These are phyloP conservation scores for Funneliformis mosseae DNA, from an alignment of 192 early-diverging fungal genomes.

Conservation along the genomic window DNA sequence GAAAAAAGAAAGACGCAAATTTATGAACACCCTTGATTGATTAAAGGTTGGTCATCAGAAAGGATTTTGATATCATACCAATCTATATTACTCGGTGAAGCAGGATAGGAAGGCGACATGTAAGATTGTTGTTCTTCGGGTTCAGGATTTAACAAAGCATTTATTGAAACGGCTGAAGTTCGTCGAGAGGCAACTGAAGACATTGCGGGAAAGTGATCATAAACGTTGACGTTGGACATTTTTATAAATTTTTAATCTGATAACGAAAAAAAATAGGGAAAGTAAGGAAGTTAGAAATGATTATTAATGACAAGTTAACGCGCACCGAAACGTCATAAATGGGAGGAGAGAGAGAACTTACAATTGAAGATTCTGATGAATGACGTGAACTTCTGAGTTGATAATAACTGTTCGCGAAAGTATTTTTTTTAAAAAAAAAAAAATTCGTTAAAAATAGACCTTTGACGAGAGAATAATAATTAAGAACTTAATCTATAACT, in stretches of 20 bases:
- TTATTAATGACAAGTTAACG: no score
- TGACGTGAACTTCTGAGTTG: no score
- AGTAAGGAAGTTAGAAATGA: no score
- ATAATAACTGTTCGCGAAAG: no score
- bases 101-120: no score
- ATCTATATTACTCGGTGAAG: background rate
- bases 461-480: no score
- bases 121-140: background rate
- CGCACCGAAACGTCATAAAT: no score
- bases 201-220: background rate
- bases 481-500: no score
- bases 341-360: no score
- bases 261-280: background rate
- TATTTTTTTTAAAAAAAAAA: no score
- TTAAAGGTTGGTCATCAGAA: background rate
- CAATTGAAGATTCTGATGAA: no score
- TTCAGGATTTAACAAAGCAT: constrained; percentile 22
- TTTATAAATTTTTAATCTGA: background rate
- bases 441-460: no score
- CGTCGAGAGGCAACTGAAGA: background rate
- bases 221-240: background rate
- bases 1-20: constrained; percentile 31
- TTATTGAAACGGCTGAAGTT: constrained; percentile 18
- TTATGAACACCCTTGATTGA: background rate
- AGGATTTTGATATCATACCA: background rate